Conservation (phyloP, 129 eudicot genomes). For the Ambrosia trifida region DNA sequence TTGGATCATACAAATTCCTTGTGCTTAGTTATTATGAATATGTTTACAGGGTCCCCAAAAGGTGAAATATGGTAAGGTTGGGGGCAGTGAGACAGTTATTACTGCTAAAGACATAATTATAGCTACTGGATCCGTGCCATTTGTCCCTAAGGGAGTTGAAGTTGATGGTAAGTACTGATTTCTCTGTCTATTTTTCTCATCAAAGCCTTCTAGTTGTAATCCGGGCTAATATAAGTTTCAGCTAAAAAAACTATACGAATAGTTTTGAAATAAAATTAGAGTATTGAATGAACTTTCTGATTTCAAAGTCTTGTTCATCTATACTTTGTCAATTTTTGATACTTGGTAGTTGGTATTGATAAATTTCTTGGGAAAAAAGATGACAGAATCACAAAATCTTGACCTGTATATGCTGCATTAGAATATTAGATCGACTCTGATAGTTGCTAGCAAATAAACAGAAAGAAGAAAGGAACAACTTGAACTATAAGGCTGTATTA, state of each 20-base stretch:
- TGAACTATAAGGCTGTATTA: neutral
- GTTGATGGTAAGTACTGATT: conserved; percentile 78
- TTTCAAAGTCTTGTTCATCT: neutral
- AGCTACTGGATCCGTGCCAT: conserved; percentile 92
- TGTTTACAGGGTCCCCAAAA: conserved; percentile 63
- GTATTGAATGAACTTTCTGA: conserved; percentile 12
- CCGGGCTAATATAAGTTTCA: neutral
- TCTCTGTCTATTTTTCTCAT: conserved; percentile 11
- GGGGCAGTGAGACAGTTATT: conserved; percentile 53
- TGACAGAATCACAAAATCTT: neutral
- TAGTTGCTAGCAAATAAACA: neutral
- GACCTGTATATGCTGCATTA: neutral
- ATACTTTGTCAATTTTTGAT: neutral
- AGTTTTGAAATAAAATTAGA: neutral
- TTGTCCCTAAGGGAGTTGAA: conserved; percentile 98
- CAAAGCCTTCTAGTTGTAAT: neutral
- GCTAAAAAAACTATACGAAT: conserved; percentile 1
- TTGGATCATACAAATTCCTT: neutral
- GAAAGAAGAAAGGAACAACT: neutral
- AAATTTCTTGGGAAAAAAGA: neutral
- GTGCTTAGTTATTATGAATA: conserved; percentile 20
- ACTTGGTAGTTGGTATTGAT: neutral
- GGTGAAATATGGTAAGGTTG: conserved; percentile 66
- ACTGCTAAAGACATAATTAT: conserved; percentile 93
- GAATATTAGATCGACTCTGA: neutral